Conservation (phyloP, 2,329 filamentous ascomycete species). For the Colletotrichum tropicale region DNA sequence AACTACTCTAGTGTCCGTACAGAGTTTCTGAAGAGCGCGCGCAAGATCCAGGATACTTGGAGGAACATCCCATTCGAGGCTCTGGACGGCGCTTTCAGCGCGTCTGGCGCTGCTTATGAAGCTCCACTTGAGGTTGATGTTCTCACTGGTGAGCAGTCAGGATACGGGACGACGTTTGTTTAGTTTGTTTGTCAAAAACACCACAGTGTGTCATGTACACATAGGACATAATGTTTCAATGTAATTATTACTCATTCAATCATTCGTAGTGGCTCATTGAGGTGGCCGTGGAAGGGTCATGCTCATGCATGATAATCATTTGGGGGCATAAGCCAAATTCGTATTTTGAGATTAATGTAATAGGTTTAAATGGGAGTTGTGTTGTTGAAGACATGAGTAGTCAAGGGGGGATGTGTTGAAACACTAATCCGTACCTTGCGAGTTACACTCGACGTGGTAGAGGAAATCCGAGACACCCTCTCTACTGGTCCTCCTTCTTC, state of each 20-base stretch:
- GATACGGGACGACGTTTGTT: background rate
- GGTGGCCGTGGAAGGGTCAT: too few relatives aligned
- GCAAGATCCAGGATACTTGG: conserved; percentile 32
- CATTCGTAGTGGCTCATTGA: accelerated
- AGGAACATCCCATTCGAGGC: conserved; percentile 27
- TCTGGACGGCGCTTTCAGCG: conserved; percentile 27
- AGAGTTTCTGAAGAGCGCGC: conserved; percentile 37
- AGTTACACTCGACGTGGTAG: background rate
- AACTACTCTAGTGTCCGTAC: conserved; percentile 31
- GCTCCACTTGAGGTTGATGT: conserved; percentile 6
- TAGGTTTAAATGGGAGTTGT: background rate
- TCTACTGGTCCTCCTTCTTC: background rate
- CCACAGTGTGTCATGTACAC: background rate
- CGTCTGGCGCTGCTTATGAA: conserved; percentile 2
- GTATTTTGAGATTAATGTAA: background rate
- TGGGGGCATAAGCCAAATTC: background rate
- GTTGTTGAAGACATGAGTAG: background rate
- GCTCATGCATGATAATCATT: background rate
- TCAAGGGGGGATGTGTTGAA: background rate
- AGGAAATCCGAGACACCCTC: background rate
- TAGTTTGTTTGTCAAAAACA: background rate
- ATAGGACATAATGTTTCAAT: background rate
- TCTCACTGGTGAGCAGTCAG: background rate
- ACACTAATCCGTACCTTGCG: background rate
- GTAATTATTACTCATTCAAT: accelerated